phyloP scores from a whole-genome alignment of 805 yeast species.

The Blastobotrys americana region DNA sequence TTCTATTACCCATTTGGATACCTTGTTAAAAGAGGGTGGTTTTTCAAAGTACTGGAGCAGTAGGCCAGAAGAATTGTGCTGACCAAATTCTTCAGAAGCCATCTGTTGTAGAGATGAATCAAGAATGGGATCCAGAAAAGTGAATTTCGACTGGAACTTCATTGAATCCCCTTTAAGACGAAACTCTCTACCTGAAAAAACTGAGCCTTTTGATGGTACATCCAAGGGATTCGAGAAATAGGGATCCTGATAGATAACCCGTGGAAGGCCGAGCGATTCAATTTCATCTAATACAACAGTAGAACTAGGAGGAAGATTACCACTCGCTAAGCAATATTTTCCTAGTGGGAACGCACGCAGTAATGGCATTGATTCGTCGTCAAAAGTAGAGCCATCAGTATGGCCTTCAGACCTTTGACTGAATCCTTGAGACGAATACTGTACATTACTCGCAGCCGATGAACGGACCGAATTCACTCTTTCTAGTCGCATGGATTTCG shows the following conservation, averaged over 20 bases:
- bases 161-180: constrained; percentile 38
- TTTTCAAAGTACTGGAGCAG: constrained; percentile 40
- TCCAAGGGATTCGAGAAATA: constrained; percentile 50
- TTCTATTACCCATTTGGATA: constrained; percentile 32
- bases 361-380: background rate
- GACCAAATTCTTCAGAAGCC: background rate
- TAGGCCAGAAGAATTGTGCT: constrained; percentile 14
- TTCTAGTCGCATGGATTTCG: too few relatives aligned
- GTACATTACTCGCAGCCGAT: too few relatives aligned
- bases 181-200: constrained; percentile 62
- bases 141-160: constrained; percentile 11
- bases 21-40: constrained; percentile 44
- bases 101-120: background rate
- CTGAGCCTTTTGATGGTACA: constrained; percentile 45
- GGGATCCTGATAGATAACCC: constrained; percentile 55
- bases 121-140: background rate
- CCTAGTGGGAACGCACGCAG: background rate
- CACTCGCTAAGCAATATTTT: background rate
- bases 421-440: background rate
- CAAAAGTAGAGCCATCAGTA: background rate
- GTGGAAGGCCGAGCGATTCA: constrained; percentile 41
- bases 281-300: constrained; percentile 41
- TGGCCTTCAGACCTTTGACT: background rate
- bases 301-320: constrained; percentile 19
- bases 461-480: background rate